These are phyloP conservation scores for Aspergillus floridensis DNA, from an alignment of 2,329 filamentous ascomycete genomes.

Conservation along the genomic window DNA sequence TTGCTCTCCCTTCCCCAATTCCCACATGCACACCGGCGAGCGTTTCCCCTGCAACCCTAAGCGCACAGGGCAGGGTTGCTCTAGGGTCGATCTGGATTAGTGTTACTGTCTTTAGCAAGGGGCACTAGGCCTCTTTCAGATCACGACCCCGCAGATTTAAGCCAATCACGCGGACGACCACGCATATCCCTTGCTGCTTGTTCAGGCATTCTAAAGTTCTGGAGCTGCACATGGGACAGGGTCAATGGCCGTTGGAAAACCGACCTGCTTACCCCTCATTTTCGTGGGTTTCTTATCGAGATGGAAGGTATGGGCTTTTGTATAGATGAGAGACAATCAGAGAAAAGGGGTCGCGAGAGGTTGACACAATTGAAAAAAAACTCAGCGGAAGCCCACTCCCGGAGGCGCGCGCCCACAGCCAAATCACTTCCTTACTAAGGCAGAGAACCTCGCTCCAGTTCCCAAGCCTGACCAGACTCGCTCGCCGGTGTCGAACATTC, in stretches of 20 bases:
- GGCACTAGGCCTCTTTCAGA: constrained; percentile 1
- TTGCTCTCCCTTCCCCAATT: background rate
- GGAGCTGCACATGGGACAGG: constrained; percentile 5
- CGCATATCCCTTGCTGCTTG: constrained; percentile 8
- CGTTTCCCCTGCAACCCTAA: constrained; percentile 12
- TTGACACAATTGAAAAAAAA: background rate
- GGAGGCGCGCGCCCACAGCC: background rate
- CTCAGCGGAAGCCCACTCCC: background rate
- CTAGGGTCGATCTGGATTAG: background rate
- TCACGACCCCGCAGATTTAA: constrained; percentile 17
- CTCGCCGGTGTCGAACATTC: constrained; percentile 20
- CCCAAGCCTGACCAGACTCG: background rate
- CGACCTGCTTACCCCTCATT: background rate
- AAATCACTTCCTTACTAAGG: background rate
- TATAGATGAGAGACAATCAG: background rate
- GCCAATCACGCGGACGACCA: constrained; percentile 10
- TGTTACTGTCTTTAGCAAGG: constrained; percentile 5
- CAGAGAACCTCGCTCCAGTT: background rate
- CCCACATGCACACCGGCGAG: constrained; percentile 1
- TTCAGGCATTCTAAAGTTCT: background rate
- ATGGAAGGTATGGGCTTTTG: too few species aligned
- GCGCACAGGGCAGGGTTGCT: background rate
- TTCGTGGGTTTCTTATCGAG: background rate
- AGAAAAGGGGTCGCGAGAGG: background rate
- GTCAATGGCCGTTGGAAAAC: background rate